A percentile compares a stretch with the other conserved stretches of the same genome.
phyloP scores from a whole-genome alignment of 192 early-diverging fungal genomes.

The Coemansia sp. region DNA sequence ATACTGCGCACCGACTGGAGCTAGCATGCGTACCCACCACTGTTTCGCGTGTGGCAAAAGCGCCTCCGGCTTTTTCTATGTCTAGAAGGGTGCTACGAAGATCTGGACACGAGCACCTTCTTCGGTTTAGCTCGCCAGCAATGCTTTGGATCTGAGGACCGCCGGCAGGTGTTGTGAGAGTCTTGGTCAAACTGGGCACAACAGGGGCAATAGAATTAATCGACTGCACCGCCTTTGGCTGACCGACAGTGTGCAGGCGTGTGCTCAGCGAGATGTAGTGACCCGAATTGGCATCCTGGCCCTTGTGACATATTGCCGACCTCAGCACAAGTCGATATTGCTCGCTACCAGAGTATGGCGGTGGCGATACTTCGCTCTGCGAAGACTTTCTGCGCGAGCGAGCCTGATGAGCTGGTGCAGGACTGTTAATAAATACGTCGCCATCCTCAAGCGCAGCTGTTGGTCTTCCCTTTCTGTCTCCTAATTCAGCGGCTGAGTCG shows the following conservation, averaged over 20 bases:
- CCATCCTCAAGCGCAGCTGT: slow-evolving; percentile 9
- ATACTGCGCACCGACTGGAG: background rate
- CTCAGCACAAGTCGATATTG: slow-evolving; percentile 60
- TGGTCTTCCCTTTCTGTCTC: slow-evolving; percentile 5
- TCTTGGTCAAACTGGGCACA: background rate
- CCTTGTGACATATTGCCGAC: slow-evolving; percentile 63
- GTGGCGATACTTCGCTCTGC: slow-evolving; percentile 18
- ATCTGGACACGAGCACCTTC: slow-evolving; percentile 4
- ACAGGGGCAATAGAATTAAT: background rate
- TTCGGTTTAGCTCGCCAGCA: background rate
- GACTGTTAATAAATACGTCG: background rate
- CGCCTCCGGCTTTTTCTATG: background rate
- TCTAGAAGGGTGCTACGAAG: background rate
- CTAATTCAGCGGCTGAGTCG: background rate
- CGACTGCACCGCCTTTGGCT: background rate
- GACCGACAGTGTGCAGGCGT: slow-evolving; percentile 20
- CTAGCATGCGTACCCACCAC: background rate
- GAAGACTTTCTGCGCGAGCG: background rate
- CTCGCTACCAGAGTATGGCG: slow-evolving; percentile 32
- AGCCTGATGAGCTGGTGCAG: background rate
- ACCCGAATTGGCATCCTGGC: slow-evolving; percentile 47
- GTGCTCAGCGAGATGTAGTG: slow-evolving; percentile 59
- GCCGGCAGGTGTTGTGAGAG: background rate
- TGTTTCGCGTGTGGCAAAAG: background rate
- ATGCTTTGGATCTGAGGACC: background rate